These are phyloP conservation scores for Sarocladium strictum DNA, from an alignment of 2,329 filamentous ascomycete species.

Conservation along the genomic window DNA sequence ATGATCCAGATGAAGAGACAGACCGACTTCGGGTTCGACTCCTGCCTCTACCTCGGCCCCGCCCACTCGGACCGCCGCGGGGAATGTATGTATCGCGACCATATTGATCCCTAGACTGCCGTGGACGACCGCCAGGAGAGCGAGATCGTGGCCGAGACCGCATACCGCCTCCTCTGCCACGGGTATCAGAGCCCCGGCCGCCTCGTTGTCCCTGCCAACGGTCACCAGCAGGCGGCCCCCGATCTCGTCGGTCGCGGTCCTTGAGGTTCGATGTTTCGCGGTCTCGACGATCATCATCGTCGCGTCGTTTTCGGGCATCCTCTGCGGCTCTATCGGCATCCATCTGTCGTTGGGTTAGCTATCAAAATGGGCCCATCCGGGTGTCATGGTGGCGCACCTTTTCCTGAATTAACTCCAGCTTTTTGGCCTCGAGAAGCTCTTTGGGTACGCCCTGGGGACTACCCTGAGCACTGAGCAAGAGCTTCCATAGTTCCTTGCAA, in stretches of 20 bases:
- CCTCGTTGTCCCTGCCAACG: conserved; percentile 40
- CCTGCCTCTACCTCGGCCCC: conserved; percentile 24
- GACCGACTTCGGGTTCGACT: conserved; percentile 32
- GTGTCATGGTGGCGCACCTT: conserved; percentile 53
- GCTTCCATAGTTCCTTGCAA: conserved; percentile 88
- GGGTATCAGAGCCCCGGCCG: conserved; percentile 33
- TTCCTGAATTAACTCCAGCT: conserved; percentile 87
- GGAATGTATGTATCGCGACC: conserved; percentile 50
- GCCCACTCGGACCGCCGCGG: conserved; percentile 24
- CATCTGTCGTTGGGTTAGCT: conserved; percentile 44
- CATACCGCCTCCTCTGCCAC: conserved; percentile 20
- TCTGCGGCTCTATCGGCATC: conserved; percentile 79
- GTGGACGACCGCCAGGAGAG: conserved; percentile 39
- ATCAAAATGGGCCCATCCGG: not conserved
- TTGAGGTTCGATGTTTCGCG: conserved; percentile 63
- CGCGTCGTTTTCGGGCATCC: conserved; percentile 63
- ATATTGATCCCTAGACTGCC: conserved; percentile 37
- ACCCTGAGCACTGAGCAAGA: conserved; percentile 83
- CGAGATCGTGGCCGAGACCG: conserved; percentile 29
- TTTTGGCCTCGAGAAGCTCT: conserved; percentile 93
- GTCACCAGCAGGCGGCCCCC: conserved; percentile 46
- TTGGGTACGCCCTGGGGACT: conserved; percentile 89
- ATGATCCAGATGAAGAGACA: conserved; percentile 26
- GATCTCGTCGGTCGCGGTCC: conserved; percentile 55
- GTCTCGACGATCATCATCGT: conserved; percentile 66